Conservation (phyloP, 1,284 basidiomycete genomes). For the Ceratobasidium sp. region DNA sequence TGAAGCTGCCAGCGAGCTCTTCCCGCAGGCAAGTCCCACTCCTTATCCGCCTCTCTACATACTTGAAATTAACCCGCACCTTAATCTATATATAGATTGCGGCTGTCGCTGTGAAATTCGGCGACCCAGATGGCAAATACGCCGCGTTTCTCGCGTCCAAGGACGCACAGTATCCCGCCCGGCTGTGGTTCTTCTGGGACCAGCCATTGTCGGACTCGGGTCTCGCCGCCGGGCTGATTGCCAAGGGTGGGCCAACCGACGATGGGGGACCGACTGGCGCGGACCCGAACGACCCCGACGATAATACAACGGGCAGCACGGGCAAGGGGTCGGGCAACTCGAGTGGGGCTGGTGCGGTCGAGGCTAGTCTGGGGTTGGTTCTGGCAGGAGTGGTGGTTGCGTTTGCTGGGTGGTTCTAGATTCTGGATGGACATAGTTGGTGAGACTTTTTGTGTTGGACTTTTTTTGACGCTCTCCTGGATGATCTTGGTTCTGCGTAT, state of each 20-base stretch:
- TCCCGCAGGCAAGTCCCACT: conserved; percentile 43
- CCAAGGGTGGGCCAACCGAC: background rate
- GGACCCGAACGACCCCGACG: conserved; percentile 11
- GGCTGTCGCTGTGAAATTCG: conserved; percentile 44
- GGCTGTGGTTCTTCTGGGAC: conserved; percentile 46
- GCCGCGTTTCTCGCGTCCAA: conserved; percentile 43
- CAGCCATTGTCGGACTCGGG: conserved; percentile 44
- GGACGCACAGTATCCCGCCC: conserved; percentile 46
- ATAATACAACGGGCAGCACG: conserved; percentile 4
- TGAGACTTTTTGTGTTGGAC: conserved; percentile 15
- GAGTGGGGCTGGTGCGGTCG: conserved; percentile 6
- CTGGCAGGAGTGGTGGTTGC: conserved; percentile 1
- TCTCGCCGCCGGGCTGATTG: conserved; percentile 27
- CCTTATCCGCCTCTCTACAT: background rate
- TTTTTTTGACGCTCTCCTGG: conserved; percentile 7
- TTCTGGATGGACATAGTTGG: background rate
- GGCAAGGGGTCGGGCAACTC: conserved; percentile 7
- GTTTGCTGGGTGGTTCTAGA: conserved; percentile 7
- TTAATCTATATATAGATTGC: conserved; percentile 36
- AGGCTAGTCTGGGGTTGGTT: background rate
- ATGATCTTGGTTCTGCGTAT: background rate
- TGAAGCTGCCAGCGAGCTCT: conserved; percentile 47
- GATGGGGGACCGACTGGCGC: conserved; percentile 13
- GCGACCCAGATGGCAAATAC: conserved; percentile 45
- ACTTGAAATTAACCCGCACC: background rate